A percentile compares a stretch with the other conserved stretches of the same genome.
phyloP scores from a whole-genome alignment of 331 rosid genomes.

The Rosa hybrid region DNA sequence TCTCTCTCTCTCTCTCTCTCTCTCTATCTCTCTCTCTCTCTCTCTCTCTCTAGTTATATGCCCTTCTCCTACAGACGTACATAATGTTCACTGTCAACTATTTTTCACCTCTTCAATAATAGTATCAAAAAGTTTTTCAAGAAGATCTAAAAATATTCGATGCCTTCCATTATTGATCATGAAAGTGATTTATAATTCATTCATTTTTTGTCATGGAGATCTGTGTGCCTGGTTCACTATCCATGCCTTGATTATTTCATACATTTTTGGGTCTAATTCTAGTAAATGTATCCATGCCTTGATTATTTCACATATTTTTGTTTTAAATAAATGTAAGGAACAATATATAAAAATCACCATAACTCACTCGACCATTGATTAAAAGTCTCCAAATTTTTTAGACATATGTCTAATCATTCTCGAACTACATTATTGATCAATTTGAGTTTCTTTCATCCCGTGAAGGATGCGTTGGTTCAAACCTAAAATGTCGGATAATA shows the following conservation, averaged over 20 bases:
- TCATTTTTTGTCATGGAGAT: conserved; percentile 36
- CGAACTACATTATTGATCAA: neutral
- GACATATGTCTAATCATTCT: neutral
- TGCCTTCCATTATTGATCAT: conserved; percentile 30
- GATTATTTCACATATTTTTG: no score
- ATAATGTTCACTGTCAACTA: conserved; percentile 15
- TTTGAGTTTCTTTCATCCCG: neutral
- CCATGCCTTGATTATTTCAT: conserved; percentile 36
- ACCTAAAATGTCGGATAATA: neutral
- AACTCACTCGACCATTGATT: neutral
- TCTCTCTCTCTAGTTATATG: no score
- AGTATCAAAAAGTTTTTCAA: conserved; percentile 8
- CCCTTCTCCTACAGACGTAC: neutral
- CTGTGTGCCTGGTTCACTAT: conserved; percentile 50
- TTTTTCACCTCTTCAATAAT: conserved; percentile 28
- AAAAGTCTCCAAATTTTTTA: neutral
- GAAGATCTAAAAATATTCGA: neutral
- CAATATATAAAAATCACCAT: neutral
- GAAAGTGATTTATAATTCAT: conserved; percentile 38
- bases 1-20: conserved; percentile 10
- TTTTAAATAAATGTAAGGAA: neutral
- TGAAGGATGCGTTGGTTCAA: neutral
- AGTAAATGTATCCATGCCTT: neutral
- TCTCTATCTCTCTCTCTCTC: no score
- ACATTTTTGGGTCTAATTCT: neutral